Evolutionary conservation across 2,329 filamentous ascomycete species (phyloP).

Genomic region (Diatrype stigma): DNA sequence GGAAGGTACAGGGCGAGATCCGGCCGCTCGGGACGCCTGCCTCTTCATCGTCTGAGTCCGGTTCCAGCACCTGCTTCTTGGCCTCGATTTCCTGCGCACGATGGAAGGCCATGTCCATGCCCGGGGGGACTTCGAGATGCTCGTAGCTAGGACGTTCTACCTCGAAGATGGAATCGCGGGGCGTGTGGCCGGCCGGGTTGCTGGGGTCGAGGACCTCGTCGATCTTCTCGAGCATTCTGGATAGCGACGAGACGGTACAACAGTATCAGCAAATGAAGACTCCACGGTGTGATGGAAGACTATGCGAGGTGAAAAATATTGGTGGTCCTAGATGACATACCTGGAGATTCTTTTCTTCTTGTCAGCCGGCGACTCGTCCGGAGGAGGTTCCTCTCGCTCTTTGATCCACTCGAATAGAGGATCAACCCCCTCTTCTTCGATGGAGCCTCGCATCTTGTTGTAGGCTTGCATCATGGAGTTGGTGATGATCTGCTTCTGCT

Average conservation of each 20-base stretch:
- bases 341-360: slow-evolving; percentile 11
- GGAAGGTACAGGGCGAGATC: slow-evolving; percentile 40
- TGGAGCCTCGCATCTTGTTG: slow-evolving; percentile 22
- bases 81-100: slow-evolving; percentile 10
- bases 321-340: slow-evolving; percentile 9
- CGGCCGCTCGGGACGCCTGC: slow-evolving; percentile 31
- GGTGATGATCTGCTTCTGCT: slow-evolving; percentile 16
- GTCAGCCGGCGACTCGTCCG: slow-evolving; percentile 1
- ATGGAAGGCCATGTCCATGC: slow-evolving; percentile 14
- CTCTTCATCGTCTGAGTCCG: slow-evolving; percentile 28
- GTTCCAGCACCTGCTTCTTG: slow-evolving; percentile 1
- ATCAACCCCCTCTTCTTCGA: slow-evolving; percentile 9
- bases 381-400: slow-evolving; percentile 6
- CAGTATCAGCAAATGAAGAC: not conserved
- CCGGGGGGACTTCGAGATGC: slow-evolving; percentile 17
- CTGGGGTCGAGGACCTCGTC: slow-evolving; percentile 12
- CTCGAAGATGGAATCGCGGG: slow-evolving; percentile 18
- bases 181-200: slow-evolving; percentile 14
- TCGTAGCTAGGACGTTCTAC: slow-evolving; percentile 14
- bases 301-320: not conserved
- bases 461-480: slow-evolving; percentile 24
- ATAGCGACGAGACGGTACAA: not conserved
- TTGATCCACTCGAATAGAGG: slow-evolving; percentile 23
- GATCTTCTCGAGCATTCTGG: slow-evolving; percentile 18
- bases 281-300: not conserved